These are phyloP conservation scores for Macrotyloma uniflorum DNA, from an alignment of 306 rosid species.

Conservation along the genomic window DNA sequence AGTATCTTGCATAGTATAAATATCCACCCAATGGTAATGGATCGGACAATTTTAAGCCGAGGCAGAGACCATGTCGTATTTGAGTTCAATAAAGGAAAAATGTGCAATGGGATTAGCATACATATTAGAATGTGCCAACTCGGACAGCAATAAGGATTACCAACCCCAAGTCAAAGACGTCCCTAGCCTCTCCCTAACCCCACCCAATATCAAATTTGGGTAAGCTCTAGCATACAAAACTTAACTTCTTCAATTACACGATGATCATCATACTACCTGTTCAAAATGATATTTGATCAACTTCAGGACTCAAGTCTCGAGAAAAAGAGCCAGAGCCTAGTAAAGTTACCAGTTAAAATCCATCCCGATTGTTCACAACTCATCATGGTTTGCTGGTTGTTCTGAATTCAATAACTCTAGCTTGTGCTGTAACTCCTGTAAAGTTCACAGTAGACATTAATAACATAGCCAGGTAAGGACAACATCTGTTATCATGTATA, in stretches of 20 bases:
- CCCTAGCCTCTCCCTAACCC: conserved; percentile 31
- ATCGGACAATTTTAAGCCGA: conserved; percentile 18
- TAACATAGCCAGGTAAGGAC: conserved; percentile 34
- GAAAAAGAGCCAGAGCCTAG: conserved; percentile 29
- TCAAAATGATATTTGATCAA: conserved; percentile 36
- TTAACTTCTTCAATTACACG: conserved; percentile 37
- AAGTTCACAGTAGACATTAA: conserved; percentile 32
- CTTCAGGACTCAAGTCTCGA: conserved; percentile 18
- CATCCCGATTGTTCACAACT: conserved; percentile 55
- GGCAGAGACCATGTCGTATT: conserved; percentile 25
- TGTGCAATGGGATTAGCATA: conserved; percentile 33
- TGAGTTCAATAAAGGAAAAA: conserved; percentile 35
- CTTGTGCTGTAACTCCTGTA: conserved; percentile 84
- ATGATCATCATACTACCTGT: conserved; percentile 45
- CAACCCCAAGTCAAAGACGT: conserved; percentile 24
- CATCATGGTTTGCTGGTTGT: conserved; percentile 73
- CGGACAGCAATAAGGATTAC: conserved; percentile 30
- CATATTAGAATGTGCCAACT: conserved; percentile 29
- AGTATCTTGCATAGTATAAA: conserved; percentile 18
- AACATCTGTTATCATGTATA: conserved; percentile 10
- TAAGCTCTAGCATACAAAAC: conserved; percentile 40
- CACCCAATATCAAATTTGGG: conserved; percentile 35
- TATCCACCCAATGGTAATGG: conserved; percentile 19
- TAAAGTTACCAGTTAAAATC: conserved; percentile 37
- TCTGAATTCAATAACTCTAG: conserved; percentile 70